phyloP scores from a whole-genome alignment of 345 rosid genomes.

The Citrus maxima region DNA sequence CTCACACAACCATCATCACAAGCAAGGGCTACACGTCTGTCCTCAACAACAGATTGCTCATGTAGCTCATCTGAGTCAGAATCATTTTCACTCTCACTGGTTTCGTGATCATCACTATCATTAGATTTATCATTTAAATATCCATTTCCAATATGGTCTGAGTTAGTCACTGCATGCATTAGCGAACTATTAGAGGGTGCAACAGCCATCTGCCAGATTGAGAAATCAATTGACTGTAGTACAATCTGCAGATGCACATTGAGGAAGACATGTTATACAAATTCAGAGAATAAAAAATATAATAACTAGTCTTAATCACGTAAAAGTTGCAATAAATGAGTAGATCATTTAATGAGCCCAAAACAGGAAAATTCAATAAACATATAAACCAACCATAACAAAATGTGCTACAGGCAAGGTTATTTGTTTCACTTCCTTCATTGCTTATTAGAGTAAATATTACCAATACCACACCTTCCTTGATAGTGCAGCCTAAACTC shows the following conservation, averaged over 20 bases:
- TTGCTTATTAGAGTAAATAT: neutral
- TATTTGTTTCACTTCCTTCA: neutral
- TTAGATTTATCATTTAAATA: conserved; percentile 32
- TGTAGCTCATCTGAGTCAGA: conserved; percentile 44
- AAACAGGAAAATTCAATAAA: neutral
- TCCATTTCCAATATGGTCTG: conserved; percentile 51
- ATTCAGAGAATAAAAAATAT: neutral
- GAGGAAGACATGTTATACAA: conserved; percentile 3
- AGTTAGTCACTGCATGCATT: conserved; percentile 23
- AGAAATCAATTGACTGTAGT: conserved; percentile 64
- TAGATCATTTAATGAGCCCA: neutral
- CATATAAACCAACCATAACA: neutral
- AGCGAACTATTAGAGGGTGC: conserved; percentile 33
- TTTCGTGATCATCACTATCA: conserved; percentile 36
- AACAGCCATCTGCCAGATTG: conserved; percentile 95
- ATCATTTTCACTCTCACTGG: conserved; percentile 59
- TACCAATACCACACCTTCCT: neutral
- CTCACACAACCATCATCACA: conserved; percentile 91
- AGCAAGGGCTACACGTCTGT: conserved; percentile 60
- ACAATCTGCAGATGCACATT: conserved; percentile 48
- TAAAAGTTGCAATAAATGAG: conserved; percentile 1
- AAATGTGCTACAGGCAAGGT: neutral
- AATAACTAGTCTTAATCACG: neutral
- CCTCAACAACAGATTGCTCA: conserved; percentile 27
- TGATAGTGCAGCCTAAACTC: neutral